A percentile compares a stretch with the other conserved stretches of the same genome.
These are phyloP conservation scores for Calophaca sinica DNA, from an alignment of 306 rosid species.

Conservation along the genomic window DNA sequence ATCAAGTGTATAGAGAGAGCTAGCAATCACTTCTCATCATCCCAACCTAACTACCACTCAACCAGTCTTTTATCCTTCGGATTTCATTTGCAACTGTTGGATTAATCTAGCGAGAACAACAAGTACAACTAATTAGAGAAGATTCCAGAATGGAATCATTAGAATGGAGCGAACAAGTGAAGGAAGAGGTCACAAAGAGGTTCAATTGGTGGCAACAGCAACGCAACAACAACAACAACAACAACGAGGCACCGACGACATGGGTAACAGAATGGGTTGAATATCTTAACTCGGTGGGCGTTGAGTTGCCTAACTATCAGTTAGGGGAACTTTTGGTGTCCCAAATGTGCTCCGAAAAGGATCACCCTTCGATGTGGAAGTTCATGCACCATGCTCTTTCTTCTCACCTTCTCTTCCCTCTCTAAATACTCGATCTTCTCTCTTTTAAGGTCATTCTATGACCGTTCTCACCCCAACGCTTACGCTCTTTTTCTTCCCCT, in stretches of 20 bases:
- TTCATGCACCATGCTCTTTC: slow-evolving; percentile 61
- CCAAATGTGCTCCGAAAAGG: slow-evolving; percentile 59
- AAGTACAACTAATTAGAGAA: no score
- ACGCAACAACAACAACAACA: slow-evolving; percentile 44
- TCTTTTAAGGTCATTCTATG: slow-evolving; percentile 56
- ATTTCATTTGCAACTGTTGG: no score
- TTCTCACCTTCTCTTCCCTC: slow-evolving; percentile 65
- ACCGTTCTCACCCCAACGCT: slow-evolving; percentile 60
- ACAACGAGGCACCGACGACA: slow-evolving; percentile 42
- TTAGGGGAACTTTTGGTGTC: slow-evolving; percentile 64
- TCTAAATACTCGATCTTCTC: slow-evolving; percentile 68
- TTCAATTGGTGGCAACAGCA: slow-evolving; percentile 45
- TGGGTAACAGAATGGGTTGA: slow-evolving; percentile 58
- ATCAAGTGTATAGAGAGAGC: slow-evolving; percentile 90
- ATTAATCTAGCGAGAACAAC: no score
- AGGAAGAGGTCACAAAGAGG: no score
- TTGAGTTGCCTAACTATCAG: slow-evolving; percentile 58
- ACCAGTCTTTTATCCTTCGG: no score
- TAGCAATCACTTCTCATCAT: no score
- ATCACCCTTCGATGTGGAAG: slow-evolving; percentile 71
- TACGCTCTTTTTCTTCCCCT: slow-evolving; percentile 69
- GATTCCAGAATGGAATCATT: no score
- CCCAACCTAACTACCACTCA: no score
- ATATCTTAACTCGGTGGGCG: slow-evolving; percentile 38
- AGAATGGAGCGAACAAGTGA: no score